Conservation (phyloP, 2,329 filamentous ascomycete species). For the Phialemonium atrogriseum region DNA sequence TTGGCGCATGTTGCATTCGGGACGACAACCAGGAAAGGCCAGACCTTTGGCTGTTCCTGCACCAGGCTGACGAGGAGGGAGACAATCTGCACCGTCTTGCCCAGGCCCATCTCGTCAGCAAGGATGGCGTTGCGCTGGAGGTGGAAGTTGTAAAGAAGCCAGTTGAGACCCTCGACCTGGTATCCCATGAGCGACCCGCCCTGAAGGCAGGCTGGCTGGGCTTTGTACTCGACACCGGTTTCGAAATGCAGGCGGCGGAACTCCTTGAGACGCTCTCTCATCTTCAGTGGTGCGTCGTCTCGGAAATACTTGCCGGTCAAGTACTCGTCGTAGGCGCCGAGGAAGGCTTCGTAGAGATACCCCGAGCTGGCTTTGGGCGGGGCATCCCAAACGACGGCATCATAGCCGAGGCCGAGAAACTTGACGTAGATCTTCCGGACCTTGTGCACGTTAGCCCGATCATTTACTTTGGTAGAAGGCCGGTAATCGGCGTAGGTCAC, state of each 20-base stretch:
- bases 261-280: conserved; percentile 61
- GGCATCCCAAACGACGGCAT: conserved; percentile 83
- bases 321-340: conserved; percentile 78
- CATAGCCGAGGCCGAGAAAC: conserved; percentile 85
- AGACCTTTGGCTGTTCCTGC: conserved; percentile 62
- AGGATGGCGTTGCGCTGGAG: conserved; percentile 77
- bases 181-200: conserved; percentile 87
- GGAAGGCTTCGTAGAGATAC: conserved; percentile 70
- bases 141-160: conserved; percentile 88
- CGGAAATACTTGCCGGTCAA: conserved; percentile 68
- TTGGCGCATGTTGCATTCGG: conserved; percentile 96
- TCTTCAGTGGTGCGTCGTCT: conserved; percentile 42
- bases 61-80: conserved; percentile 69
- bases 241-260: conserved; percentile 60
- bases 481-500: conserved; percentile 51
- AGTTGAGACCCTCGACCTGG: conserved; percentile 87
- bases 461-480: conserved; percentile 56
- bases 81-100: conserved; percentile 93
- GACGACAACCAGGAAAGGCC: conserved; percentile 87
- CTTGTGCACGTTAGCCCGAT: conserved; percentile 62
- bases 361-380: conserved; percentile 59
- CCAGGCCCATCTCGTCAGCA: conserved; percentile 96
- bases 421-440: conserved; percentile 75
- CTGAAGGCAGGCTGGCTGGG: conserved; percentile 65
- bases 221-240: conserved; percentile 54